A percentile compares a stretch with the other conserved stretches of the same genome.
phyloP scores from a whole-genome alignment of 345 rosid genomes.

The Turritis glabra region DNA sequence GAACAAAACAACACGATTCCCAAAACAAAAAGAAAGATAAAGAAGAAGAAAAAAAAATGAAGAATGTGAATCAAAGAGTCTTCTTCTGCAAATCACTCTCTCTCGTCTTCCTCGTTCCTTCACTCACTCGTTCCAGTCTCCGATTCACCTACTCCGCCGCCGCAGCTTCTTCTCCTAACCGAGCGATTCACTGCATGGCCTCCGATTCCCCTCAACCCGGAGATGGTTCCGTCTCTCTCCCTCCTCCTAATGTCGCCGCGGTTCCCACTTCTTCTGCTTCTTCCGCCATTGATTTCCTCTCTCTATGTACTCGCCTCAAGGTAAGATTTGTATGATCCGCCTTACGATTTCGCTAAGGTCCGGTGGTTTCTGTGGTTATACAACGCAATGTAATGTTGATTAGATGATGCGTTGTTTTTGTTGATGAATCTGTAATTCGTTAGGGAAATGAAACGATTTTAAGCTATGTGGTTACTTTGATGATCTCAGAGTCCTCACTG shows the following conservation, averaged over 20 bases:
- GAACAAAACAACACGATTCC: background rate
- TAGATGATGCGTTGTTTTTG: background rate
- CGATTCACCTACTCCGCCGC: slow-evolving; percentile 39
- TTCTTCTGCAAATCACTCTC: slow-evolving; percentile 51
- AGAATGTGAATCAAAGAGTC: slow-evolving; percentile 53
- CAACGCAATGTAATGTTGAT: background rate
- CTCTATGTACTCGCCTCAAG: slow-evolving; percentile 92
- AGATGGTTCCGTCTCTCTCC: slow-evolving; percentile 24
- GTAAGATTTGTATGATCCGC: slow-evolving; percentile 30
- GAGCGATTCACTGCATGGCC: slow-evolving; percentile 49
- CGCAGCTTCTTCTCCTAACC: slow-evolving; percentile 31
- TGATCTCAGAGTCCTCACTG: background rate
- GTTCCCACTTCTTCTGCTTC: slow-evolving; percentile 44
- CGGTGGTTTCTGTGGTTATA: background rate
- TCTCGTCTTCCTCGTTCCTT: slow-evolving; percentile 46
- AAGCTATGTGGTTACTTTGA: background rate
- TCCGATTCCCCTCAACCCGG: slow-evolving; percentile 47
- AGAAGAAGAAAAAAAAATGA: slow-evolving; percentile 33
- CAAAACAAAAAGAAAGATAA: background rate
- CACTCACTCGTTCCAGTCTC: slow-evolving; percentile 45
- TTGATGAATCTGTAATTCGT: background rate
- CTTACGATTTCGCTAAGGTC: background rate
- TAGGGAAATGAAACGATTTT: background rate
- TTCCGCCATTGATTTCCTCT: slow-evolving; percentile 84
- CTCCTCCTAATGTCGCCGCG: slow-evolving; percentile 29